Evolutionary conservation across 768 basidiomycete genomes (phyloP).

Genomic region (Gautieria morchelliformis): DNA sequence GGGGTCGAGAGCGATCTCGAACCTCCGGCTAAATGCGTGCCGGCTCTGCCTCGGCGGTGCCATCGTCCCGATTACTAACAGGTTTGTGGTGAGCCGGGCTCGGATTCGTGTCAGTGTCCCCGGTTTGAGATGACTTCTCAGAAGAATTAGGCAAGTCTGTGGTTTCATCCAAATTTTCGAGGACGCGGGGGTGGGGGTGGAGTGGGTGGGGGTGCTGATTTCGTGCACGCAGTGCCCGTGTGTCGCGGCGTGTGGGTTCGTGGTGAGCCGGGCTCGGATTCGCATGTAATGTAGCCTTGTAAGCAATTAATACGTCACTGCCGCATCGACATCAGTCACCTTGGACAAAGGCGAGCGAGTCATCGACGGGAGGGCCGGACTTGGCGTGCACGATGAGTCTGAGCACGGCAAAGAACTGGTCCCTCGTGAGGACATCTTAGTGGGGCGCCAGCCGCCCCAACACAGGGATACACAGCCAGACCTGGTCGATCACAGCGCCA

Average conservation of each 20-base stretch:
- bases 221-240: background rate
- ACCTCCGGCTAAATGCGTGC: too few relatives aligned
- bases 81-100: too few relatives aligned
- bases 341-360: conserved; percentile 65
- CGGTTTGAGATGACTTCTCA: conserved; percentile 67
- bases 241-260: background rate
- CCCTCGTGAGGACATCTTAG: conserved; percentile 47
- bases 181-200: conserved; percentile 1
- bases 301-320: background rate
- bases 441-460: too few relatives aligned
- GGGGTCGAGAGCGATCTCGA: too few relatives aligned
- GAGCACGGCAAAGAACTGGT: conserved; percentile 70
- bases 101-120: conserved; percentile 75
- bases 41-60: too few relatives aligned
- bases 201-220: background rate
- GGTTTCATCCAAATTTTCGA: too few relatives aligned
- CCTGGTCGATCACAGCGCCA: conserved; percentile 46
- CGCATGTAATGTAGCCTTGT: background rate
- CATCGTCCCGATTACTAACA: too few relatives aligned
- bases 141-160: too few relatives aligned
- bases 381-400: conserved; percentile 56
- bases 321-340: too few relatives aligned
- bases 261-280: background rate
- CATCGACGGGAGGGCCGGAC: conserved; percentile 52
- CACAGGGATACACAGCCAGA: too few relatives aligned